A percentile compares a stretch with the other conserved stretches of the same genome.
These are phyloP conservation scores for Heterococcus sp. DNA, from an alignment of 108 stramenopile genomes.

Conservation along the genomic window DNA sequence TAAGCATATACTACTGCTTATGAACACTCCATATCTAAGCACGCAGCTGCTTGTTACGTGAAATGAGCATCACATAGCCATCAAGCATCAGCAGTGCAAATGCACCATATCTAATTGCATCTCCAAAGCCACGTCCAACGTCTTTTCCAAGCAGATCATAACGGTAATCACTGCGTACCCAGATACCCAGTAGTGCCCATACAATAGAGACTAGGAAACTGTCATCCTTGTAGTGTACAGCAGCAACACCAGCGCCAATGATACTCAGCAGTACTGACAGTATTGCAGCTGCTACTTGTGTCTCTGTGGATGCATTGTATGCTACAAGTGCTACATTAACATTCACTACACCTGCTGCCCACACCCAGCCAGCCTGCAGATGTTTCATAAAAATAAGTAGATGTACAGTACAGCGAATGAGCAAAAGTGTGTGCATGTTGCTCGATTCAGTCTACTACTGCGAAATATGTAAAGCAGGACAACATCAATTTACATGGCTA, in stretches of 20 bases:
- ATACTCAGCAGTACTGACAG: neutral
- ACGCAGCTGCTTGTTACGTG: no score
- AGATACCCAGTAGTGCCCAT: neutral
- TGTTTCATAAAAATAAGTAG: no score
- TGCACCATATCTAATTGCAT: no score
- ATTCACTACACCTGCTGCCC: neutral
- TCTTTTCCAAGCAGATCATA: neutral
- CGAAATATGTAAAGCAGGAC: no score
- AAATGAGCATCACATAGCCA: no score
- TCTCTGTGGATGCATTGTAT: neutral
- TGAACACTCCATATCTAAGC: no score
- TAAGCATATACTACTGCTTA: no score
- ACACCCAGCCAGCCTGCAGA: neutral
- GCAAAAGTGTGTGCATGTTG: no score
- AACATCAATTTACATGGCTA: no score
- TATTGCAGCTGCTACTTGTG: neutral
- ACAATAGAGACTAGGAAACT: neutral
- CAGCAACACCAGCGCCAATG: neutral
- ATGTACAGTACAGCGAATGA: no score
- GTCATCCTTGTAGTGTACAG: neutral
- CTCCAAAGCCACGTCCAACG: neutral
- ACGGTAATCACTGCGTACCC: neutral
- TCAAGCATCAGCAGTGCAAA: no score
- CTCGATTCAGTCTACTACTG: no score
- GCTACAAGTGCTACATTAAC: neutral